Conservation (phyloP, 2,329 filamentous ascomycete species). For the Colletotrichum cereale region DNA sequence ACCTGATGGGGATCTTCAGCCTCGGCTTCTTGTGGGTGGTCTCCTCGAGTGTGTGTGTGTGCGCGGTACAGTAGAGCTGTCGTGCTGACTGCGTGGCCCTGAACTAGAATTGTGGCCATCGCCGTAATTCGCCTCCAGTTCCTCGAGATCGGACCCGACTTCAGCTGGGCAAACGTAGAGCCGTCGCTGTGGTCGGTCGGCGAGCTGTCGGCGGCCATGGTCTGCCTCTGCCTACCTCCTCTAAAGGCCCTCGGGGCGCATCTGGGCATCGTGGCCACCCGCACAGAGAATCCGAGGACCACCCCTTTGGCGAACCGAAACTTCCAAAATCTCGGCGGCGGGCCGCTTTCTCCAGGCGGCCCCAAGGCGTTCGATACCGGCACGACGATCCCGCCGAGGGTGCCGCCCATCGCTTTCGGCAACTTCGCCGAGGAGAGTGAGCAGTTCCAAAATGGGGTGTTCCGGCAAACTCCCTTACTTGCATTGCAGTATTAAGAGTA, state of each 20-base stretch:
- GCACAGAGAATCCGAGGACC: background rate
- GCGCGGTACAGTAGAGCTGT: background rate
- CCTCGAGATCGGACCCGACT: conserved; percentile 37
- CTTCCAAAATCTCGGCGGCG: background rate
- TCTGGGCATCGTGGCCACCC: conserved; percentile 1
- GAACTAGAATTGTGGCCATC: conserved; percentile 42
- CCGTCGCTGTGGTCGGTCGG: conserved; percentile 44
- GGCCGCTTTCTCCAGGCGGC: background rate
- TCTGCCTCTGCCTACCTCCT: conserved; percentile 44
- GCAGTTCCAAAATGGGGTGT: background rate
- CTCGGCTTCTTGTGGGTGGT: conserved; percentile 46
- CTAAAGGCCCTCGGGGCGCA: conserved; percentile 33
- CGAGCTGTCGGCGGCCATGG: conserved; percentile 43
- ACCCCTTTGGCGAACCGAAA: background rate
- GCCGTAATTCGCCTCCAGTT: conserved; percentile 44
- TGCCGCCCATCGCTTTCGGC: conserved; percentile 10
- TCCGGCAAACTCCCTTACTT: conserved; percentile 4
- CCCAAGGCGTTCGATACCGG: background rate
- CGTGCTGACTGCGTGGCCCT: background rate
- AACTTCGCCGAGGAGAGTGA: conserved; percentile 13
- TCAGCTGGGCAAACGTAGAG: conserved; percentile 43
- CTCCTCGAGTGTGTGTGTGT: no score
- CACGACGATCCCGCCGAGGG: background rate
- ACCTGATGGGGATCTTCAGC: conserved; percentile 46
- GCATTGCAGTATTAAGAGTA: conserved; percentile 11